A percentile compares a stretch with the other conserved stretches of the same genome.
These are phyloP conservation scores for Sequoiadendron giganteum DNA, from an alignment of 75 land plant species.

Conservation along the genomic window DNA sequence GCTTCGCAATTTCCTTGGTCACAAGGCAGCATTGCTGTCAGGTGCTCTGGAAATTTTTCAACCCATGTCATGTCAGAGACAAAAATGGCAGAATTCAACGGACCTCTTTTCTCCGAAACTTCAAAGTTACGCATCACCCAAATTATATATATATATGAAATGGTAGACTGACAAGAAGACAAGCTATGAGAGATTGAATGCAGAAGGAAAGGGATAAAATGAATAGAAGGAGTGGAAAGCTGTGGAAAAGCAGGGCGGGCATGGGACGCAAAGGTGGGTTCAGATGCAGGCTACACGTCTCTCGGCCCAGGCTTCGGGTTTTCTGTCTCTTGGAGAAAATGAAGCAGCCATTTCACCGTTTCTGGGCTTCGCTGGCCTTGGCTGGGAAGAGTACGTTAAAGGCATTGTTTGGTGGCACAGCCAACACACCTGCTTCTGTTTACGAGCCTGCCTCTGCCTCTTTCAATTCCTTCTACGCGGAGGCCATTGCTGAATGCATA, in stretches of 20 bases:
- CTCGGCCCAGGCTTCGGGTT: background rate
- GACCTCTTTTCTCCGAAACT: background rate
- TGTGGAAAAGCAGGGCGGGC: background rate
- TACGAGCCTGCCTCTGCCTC: background rate
- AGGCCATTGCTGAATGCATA: slow-evolving; percentile 62
- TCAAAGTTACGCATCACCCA: background rate
- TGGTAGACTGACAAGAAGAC: background rate
- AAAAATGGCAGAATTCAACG: background rate
- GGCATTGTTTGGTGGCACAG: background rate
- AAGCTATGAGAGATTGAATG: background rate
- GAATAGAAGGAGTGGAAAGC: background rate
- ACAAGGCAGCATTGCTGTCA: too few species aligned
- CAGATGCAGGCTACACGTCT: background rate
- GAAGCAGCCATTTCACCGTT: background rate
- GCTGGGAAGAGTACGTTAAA: background rate
- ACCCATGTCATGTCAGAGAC: background rate
- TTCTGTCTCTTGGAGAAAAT: background rate
- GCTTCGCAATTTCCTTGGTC: too few species aligned
- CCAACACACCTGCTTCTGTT: background rate
- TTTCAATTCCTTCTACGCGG: slow-evolving; percentile 44
- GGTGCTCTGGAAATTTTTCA: too few species aligned
- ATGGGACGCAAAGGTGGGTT: background rate
- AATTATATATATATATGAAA: background rate
- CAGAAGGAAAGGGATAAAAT: background rate
- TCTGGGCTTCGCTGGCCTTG: background rate